Conservation (phyloP, 2,329 filamentous ascomycete species). For the Monilinia laxa region DNA sequence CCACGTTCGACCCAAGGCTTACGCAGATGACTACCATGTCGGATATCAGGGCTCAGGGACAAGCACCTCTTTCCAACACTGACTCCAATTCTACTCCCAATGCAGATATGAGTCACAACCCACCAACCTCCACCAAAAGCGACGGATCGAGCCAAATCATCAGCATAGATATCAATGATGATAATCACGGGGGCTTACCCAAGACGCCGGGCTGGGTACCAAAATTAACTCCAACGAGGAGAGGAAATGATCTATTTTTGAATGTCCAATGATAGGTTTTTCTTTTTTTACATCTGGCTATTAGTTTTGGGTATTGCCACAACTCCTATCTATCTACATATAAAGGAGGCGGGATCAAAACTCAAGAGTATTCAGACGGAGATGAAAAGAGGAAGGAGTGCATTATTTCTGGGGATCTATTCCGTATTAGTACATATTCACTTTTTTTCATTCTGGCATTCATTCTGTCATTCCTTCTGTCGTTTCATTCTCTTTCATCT, state of each 20-base stretch:
- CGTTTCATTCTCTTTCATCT: background rate
- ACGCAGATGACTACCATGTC: constrained; percentile 28
- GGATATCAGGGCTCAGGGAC: constrained; percentile 32
- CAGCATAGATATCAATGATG: background rate
- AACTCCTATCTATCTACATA: too few species aligned
- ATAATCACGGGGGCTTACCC: constrained; percentile 33
- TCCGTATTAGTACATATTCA: background rate
- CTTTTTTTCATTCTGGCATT: background rate
- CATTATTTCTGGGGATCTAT: background rate
- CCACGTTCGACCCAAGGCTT: background rate
- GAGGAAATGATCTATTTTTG: constrained; percentile 64
- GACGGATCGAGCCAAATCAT: background rate
- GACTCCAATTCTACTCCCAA: background rate
- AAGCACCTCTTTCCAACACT: background rate
- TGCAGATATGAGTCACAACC: too few species aligned
- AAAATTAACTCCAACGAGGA: constrained; percentile 63
- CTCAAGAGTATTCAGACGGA: background rate
- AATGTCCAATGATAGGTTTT: constrained; percentile 46
- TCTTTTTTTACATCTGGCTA: background rate
- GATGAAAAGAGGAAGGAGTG: background rate
- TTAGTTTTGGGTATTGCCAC: too few species aligned
- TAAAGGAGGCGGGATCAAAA: background rate
- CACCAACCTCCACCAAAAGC: background rate
- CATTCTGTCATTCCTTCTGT: background rate
- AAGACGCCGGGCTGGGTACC: constrained; percentile 61